A percentile compares a stretch with the other conserved stretches of the same genome.
These are phyloP conservation scores for Tulasnella sp. DNA, from an alignment of 768 basidiomycete genomes.

Conservation along the genomic window DNA sequence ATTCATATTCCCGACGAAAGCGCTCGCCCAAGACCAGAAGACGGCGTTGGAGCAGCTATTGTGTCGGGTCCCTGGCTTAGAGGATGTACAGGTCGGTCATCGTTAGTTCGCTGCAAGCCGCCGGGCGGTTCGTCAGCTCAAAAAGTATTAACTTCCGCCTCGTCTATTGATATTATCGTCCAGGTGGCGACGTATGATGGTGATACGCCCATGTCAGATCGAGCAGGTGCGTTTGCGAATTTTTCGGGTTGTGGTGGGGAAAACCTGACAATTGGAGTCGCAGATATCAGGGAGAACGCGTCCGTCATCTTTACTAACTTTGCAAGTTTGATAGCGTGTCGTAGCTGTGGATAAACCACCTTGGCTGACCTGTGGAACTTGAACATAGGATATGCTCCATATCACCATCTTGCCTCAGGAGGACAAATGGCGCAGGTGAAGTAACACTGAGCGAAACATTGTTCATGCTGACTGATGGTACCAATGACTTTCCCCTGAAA, in stretches of 20 bases:
- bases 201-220: conserved; percentile 63
- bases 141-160: neutral
- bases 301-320: conserved; percentile 87
- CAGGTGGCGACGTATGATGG: conserved; percentile 78
- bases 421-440: conserved; percentile 65
- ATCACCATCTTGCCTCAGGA: conserved; percentile 77
- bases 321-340: conserved; percentile 30
- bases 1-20: conserved; percentile 86
- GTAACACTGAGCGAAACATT: neutral
- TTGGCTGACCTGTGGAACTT: conserved; percentile 9
- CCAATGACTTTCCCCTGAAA: neutral
- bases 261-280: neutral
- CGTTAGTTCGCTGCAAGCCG: neutral
- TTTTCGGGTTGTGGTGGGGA: neutral
- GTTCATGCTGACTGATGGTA: neutral
- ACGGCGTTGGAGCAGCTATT: conserved; percentile 57
- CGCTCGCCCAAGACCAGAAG: conserved; percentile 81
- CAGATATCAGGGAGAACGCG: conserved; percentile 58
- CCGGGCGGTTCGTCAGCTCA: no score
- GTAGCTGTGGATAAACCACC: neutral
- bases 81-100: conserved; percentile 39
- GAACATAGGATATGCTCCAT: conserved; percentile 75
- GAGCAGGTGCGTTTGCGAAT: conserved; percentile 44
- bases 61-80: conserved; percentile 46
- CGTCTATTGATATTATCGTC: neutral